Conservation (phyloP, 2,329 filamentous ascomycete genomes). For the Fusarium nygamai region DNA sequence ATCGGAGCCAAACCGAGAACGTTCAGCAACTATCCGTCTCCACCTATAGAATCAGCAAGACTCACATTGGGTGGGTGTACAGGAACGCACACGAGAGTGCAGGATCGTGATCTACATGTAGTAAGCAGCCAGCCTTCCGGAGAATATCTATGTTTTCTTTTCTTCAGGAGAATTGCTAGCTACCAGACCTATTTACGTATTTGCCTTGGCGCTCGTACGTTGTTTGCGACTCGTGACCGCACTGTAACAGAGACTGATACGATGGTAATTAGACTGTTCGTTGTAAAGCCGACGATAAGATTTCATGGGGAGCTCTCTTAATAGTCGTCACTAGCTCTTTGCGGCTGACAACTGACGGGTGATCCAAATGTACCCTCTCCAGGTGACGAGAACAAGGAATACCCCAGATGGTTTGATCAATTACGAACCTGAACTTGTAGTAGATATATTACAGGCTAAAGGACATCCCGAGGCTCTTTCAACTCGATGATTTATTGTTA, state of each 20-base stretch:
- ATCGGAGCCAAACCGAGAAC: constrained; percentile 27
- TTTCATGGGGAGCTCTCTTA: not conserved
- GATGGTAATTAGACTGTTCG: not conserved
- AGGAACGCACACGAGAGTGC: not conserved
- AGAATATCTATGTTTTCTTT: constrained; percentile 5
- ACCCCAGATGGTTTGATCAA: not conserved
- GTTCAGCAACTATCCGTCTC: constrained; percentile 8
- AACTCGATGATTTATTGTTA: not conserved
- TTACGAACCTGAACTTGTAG: not conserved
- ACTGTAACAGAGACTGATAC: not conserved
- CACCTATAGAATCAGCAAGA: constrained; percentile 12
- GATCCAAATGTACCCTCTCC: constrained; percentile 24
- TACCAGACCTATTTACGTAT: not conserved
- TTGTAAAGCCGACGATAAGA: not conserved
- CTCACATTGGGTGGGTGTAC: not conserved
- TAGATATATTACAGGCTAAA: not conserved
- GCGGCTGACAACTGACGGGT: constrained; percentile 29
- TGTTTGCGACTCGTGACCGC: not conserved
- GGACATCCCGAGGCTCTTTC: not conserved
- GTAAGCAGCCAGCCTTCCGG: constrained; percentile 1
- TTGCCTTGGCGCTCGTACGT: constrained; percentile 3
- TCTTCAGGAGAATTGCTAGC: not conserved
- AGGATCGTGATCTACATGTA: constrained; percentile 16
- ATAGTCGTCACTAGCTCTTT: constrained; percentile 3
- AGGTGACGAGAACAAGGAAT: not conserved